Conservation (phyloP, 805 yeast genomes). For the Yarrowia sp. region DNA sequence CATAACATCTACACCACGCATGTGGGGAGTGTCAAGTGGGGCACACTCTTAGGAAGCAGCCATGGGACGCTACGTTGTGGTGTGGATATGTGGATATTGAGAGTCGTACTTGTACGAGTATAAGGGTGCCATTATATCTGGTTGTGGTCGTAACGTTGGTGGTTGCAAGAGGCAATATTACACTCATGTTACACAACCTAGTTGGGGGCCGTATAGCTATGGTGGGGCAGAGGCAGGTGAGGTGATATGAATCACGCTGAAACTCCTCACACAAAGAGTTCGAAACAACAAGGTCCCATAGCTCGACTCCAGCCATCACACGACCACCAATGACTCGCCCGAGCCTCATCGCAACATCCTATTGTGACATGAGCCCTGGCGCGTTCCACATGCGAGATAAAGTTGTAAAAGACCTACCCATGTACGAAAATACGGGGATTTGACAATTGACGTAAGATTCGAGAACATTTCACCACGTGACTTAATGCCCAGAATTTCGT, state of each 20-base stretch:
- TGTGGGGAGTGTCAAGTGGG: not conserved
- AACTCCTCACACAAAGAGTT: no score
- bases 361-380: not conserved
- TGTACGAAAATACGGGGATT: not conserved
- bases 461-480: no score
- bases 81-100: not conserved
- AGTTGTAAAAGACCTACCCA: not conserved
- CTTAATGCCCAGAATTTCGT: no score
- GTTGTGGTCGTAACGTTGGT: not conserved
- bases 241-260: not conserved
- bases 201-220: not conserved
- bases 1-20: not conserved
- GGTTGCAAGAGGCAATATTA: not conserved
- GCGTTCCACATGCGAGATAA: not conserved
- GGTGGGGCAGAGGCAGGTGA: not conserved
- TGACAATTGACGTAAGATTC: not conserved
- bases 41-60: no score
- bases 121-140: not conserved
- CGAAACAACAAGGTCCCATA: no score
- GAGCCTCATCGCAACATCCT: not conserved
- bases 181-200: slow-evolving; percentile 8
- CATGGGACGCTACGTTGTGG: no score
- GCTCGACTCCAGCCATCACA: not conserved
- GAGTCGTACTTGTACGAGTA: no score
- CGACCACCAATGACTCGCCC: not conserved